Conservation (phyloP, 2,329 filamentous ascomycete species). For the Ophiobolus disseminans region DNA sequence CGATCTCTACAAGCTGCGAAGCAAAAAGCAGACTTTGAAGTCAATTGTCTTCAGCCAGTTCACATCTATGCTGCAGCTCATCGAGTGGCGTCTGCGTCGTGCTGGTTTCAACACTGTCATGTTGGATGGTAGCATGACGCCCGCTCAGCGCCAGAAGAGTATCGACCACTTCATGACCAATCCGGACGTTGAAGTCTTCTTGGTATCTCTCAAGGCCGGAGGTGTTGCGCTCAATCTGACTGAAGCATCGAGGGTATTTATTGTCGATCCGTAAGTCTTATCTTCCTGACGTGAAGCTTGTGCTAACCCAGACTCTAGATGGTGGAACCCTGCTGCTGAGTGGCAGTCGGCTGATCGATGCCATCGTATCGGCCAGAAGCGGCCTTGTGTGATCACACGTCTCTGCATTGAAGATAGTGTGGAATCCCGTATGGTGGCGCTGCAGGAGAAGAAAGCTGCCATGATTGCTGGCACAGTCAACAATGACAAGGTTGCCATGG, state of each 20-base stretch:
- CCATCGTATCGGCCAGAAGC: conserved; percentile 93
- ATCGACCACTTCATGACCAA: conserved; percentile 98
- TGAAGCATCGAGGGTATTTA: conserved; percentile 93
- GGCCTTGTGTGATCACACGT: conserved; percentile 91
- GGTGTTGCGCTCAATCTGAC: conserved; percentile 95
- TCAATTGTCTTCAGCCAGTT: conserved; percentile 98
- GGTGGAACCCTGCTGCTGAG: conserved; percentile 99
- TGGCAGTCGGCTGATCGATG: conserved; percentile 91
- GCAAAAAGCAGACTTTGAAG: conserved; percentile 91
- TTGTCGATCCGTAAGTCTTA: conserved; percentile 84
- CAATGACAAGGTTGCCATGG: conserved; percentile 87
- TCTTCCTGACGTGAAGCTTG: background rate
- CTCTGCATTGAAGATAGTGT: conserved; percentile 97
- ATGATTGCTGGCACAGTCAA: conserved; percentile 99
- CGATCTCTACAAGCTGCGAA: conserved; percentile 88
- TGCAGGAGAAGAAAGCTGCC: conserved; percentile 98
- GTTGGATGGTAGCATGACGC: conserved; percentile 97
- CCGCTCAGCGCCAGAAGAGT: conserved; percentile 87
- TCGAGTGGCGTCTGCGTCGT: conserved; percentile 93
- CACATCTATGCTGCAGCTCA: conserved; percentile 94
- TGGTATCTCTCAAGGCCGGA: conserved; percentile 94
- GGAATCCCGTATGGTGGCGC: conserved; percentile 90
- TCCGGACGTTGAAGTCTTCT: conserved; percentile 90
- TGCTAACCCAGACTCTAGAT: conserved; percentile 61
- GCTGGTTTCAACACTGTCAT: conserved; percentile 99